These are phyloP conservation scores for Poa pratensis DNA, from an alignment of 176 grass and related monocot genomes.

Conservation along the genomic window DNA sequence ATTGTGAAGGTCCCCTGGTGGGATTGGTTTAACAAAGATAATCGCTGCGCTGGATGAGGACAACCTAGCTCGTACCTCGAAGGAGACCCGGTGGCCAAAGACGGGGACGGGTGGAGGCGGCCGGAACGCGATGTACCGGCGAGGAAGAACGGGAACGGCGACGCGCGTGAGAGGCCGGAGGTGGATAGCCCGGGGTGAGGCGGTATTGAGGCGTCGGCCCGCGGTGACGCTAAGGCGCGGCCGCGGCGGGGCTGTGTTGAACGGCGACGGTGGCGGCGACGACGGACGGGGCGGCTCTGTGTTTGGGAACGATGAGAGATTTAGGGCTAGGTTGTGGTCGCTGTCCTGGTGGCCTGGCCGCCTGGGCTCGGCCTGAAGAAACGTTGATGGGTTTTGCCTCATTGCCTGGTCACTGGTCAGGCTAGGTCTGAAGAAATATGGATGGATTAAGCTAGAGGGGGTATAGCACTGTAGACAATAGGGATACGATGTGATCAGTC, in stretches of 20 bases:
- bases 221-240: background rate
- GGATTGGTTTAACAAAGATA: background rate
- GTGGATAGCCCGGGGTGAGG: background rate
- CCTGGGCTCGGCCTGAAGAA: background rate
- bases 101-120: background rate
- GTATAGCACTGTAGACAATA: too few relatives aligned
- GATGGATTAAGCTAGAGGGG: too few relatives aligned
- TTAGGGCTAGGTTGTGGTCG: constrained; percentile 1
- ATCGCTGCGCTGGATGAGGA: background rate
- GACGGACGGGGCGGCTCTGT: background rate
- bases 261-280: constrained; percentile 13
- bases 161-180: background rate
- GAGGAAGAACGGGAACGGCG: background rate
- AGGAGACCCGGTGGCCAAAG: constrained; percentile 8
- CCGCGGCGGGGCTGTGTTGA: background rate
- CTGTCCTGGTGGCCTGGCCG: background rate
- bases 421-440: background rate
- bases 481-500: too few relatives aligned
- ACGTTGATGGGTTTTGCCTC: background rate
- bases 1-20: background rate
- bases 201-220: background rate
- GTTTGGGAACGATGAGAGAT: background rate
- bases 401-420: background rate
- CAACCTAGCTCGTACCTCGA: background rate
- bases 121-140: background rate